phyloP scores from a whole-genome alignment of 257 asterid species.

The Solanum tarijense region DNA sequence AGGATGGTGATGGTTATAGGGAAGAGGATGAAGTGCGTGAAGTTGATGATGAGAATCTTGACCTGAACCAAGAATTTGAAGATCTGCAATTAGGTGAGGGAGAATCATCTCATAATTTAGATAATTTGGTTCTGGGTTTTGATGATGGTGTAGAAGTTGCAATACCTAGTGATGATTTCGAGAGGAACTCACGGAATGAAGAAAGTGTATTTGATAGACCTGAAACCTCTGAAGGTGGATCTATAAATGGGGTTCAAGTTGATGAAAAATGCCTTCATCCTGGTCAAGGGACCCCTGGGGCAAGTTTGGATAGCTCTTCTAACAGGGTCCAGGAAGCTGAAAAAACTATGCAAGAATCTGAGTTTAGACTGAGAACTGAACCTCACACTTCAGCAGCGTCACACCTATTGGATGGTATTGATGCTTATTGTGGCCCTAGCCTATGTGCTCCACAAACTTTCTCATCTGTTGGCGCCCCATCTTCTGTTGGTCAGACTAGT shows the following conservation, averaged over 20 bases:
- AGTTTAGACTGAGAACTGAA: slow-evolving; percentile 20
- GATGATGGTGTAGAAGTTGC: slow-evolving; percentile 92
- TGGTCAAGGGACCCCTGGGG: slow-evolving; percentile 24
- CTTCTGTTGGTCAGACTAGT: slow-evolving; percentile 26
- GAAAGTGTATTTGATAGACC: slow-evolving; percentile 36
- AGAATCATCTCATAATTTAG: slow-evolving; percentile 38
- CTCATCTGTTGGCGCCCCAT: slow-evolving; percentile 26
- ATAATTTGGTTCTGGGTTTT: slow-evolving; percentile 76
- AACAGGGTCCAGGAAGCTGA: slow-evolving; percentile 26
- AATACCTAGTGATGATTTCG: slow-evolving; percentile 76
- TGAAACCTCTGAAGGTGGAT: slow-evolving; percentile 38
- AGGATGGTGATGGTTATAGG: slow-evolving; percentile 80
- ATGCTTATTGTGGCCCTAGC: slow-evolving; percentile 20
- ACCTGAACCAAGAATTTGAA: slow-evolving; percentile 51
- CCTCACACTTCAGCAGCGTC: slow-evolving; percentile 23
- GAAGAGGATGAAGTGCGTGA: slow-evolving; percentile 88
- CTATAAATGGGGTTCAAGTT: slow-evolving; percentile 30
- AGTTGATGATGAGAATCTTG: slow-evolving; percentile 54
- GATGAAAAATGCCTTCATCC: slow-evolving; percentile 37
- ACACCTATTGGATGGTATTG: slow-evolving; percentile 23
- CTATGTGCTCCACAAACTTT: slow-evolving; percentile 26
- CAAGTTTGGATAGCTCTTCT: slow-evolving; percentile 23
- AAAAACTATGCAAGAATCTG: slow-evolving; percentile 27
- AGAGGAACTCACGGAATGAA: slow-evolving; percentile 31
- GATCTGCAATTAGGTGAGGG: slow-evolving; percentile 48